Base-by-base conservation (phyloP, 176 grass and related monocot species). In the Oryza officinalis region DNA sequence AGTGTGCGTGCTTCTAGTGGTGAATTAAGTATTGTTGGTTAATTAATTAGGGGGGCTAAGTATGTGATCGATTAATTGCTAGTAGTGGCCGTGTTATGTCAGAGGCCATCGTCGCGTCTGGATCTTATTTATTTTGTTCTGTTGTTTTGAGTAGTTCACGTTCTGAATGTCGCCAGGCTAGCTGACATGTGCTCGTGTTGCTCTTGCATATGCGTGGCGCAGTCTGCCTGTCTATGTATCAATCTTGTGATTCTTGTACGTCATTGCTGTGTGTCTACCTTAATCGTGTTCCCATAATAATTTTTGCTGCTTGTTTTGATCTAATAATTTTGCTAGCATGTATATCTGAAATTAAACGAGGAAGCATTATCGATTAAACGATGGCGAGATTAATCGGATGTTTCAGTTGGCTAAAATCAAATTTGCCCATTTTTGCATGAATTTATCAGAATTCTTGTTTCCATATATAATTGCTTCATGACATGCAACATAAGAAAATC, bases 231-330 rank as follows among this genome's bases (percentile, higher is more conserved):
- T 10, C 18, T 52, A 15, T 38, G 7, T 41, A 35, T 35, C 33
- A 49, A 2, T 50, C 18, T 14, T 26, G n/a, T 12, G 1, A 4
- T 32, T 47, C 18, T 70, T 17, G 27, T 32, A 23, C 13, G 25
- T 37, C 83, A 18, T 27, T 22, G 33, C 4, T 71, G 67, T 79
- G 64, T 64, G 0, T 54, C 59, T 22, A 23, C 22, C 23, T 44
- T 20, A 20, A 27, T 35, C 4, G 1, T 71, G 61, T 79, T 17
- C 59, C 10, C 33, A 61, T 65, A 87, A 87, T 81, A 75, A 81
- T 57, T 27, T 25, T 43, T 28, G 14, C 30, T 12, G 57, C 23
- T 41, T 69, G 0, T 12, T 77, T 31, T 27, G 11, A 67, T 38
- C 61, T 5, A 17, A 50, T 66, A 6, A 27, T 13, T 28, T 17